A percentile compares a stretch with the other conserved stretches of the same genome.
These are phyloP conservation scores for Poterioochromonas sp. DNA, from an alignment of 352 stramenopile genomes.

Conservation along the genomic window DNA sequence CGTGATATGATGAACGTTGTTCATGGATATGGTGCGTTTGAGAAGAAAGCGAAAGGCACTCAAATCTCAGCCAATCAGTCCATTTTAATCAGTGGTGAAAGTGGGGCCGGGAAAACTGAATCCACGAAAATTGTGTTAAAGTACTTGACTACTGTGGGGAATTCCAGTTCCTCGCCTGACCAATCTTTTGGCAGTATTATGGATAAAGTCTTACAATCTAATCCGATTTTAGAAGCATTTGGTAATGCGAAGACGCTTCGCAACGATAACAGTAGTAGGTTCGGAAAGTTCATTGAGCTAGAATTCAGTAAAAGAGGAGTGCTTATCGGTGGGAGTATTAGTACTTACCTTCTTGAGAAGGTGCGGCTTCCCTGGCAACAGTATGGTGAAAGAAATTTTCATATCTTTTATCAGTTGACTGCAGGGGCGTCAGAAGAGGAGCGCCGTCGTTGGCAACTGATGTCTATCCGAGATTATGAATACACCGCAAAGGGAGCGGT, in stretches of 20 bases:
- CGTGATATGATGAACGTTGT: slow-evolving; percentile 39
- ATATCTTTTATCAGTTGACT: slow-evolving; percentile 95
- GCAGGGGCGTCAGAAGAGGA: neutral
- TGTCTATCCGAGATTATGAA: neutral
- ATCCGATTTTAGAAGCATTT: slow-evolving; percentile 80
- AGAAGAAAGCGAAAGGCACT: neutral
- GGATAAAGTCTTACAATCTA: slow-evolving; percentile 24
- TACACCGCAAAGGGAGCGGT: neutral
- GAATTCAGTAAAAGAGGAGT: slow-evolving; percentile 73
- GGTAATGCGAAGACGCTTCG: slow-evolving; percentile 75
- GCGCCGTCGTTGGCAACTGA: neutral
- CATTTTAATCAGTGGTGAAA: slow-evolving; percentile 32
- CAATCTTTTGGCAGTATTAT: neutral
- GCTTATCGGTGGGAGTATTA: slow-evolving; percentile 67
- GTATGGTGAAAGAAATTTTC: slow-evolving; percentile 92
- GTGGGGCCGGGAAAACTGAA: slow-evolving; percentile 34
- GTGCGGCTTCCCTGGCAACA: slow-evolving; percentile 71
- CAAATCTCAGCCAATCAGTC: neutral
- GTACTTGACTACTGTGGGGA: slow-evolving; percentile 4
- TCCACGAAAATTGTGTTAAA: slow-evolving; percentile 19
- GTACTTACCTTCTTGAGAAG: slow-evolving; percentile 91
- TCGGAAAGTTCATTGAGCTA: slow-evolving; percentile 86
- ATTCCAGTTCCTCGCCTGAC: neutral
- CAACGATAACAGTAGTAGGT: slow-evolving; percentile 89
- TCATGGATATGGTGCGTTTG: neutral